Base-by-base conservation (phyloP, 129 eudicot species). In the Chrysanthemum lavandulifolium region DNA sequence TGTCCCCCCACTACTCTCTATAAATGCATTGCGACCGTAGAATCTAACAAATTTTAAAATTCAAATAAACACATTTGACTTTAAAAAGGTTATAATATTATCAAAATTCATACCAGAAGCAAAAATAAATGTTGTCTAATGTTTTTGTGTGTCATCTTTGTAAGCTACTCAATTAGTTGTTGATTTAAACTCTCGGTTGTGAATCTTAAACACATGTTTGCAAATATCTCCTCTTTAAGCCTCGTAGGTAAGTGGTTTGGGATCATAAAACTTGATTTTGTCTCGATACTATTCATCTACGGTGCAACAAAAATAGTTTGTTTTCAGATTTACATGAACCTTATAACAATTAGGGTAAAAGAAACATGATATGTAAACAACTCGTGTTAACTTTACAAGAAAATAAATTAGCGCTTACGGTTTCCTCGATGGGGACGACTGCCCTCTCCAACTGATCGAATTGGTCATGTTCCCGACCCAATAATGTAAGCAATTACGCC, bases 181-280 rank as follows among this genome's bases (percentile, higher is more conserved):
- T 92, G 96, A 76, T 92, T 92, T 25, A 92, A 84, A 71, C 91
- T 89, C 82, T 92, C 98, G 2, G 98, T 96, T 78, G 85, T 92
- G 84, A 92, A 89, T 33, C 92, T 81, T 66, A 92, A 74, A 61
- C 96, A 92, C 96, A 92, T 92, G 64, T 92, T 89, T 19, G 91
- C 96, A 14, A 92, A 66, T 49, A 92, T 89, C 64, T 89, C 96
- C n/a, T 85, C 96, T 74, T 82, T 89, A 77, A 92, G 78, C 77
- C 95, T 83, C 9, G 83, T 76, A 11, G 98, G 98, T 81, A 92
- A 69, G 55, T 84, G 83, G 33, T 92, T 92, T 12, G 96, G 79
- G 36, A 82, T 76, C 74, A 92, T 96, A 47, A 92, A 92, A 63
- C 84, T 89, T 43, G 98, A 92, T 65, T 95, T 96, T 8, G 98